Conservation (phyloP, 208 protist genomes). For the Porcisia hertigi region DNA sequence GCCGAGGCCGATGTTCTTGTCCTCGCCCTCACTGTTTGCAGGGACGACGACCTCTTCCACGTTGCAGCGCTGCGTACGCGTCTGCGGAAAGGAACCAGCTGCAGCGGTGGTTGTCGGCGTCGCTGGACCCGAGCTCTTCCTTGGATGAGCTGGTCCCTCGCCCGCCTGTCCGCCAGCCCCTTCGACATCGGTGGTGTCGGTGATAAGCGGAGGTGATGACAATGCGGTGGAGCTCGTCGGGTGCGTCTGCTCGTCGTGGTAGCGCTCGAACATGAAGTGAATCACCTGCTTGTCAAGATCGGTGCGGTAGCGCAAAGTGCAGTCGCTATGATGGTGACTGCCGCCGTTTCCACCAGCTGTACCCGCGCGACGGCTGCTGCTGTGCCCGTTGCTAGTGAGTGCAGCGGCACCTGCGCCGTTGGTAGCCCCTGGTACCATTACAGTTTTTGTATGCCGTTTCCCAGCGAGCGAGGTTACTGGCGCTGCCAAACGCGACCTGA, state of each 20-base stretch:
- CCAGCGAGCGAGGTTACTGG: slow-evolving; percentile 23
- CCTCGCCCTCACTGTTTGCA: slow-evolving; percentile 37
- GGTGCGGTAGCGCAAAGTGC: slow-evolving; percentile 72
- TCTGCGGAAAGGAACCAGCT: background rate
- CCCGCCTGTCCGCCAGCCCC: background rate
- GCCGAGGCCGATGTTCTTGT: slow-evolving; percentile 47
- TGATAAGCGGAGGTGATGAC: background rate
- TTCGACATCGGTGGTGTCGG: too few relatives aligned
- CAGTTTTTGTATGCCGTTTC: slow-evolving; percentile 22
- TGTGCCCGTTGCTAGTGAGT: background rate
- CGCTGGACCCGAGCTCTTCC: background rate
- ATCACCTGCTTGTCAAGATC: slow-evolving; percentile 86
- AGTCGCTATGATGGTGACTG: slow-evolving; percentile 14
- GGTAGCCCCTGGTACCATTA: slow-evolving; percentile 2
- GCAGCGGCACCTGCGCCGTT: background rate
- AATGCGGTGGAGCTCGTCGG: slow-evolving; percentile 2
- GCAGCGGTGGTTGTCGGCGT: background rate
- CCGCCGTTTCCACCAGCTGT: background rate
- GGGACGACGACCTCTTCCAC: slow-evolving; percentile 53
- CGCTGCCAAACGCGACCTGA: slow-evolving; percentile 1
- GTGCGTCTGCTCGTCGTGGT: slow-evolving; percentile 36
- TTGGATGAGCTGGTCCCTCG: background rate
- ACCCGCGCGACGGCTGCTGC: background rate
- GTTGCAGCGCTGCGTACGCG: slow-evolving; percentile 10
- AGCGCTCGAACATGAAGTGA: slow-evolving; percentile 83